Percentiles rank a stretch among this genome's conserved stretches.
Evolutionary conservation across 2,329 filamentous ascomycete species (phyloP).

Genomic region (Colletotrichum neosansevieriae): DNA sequence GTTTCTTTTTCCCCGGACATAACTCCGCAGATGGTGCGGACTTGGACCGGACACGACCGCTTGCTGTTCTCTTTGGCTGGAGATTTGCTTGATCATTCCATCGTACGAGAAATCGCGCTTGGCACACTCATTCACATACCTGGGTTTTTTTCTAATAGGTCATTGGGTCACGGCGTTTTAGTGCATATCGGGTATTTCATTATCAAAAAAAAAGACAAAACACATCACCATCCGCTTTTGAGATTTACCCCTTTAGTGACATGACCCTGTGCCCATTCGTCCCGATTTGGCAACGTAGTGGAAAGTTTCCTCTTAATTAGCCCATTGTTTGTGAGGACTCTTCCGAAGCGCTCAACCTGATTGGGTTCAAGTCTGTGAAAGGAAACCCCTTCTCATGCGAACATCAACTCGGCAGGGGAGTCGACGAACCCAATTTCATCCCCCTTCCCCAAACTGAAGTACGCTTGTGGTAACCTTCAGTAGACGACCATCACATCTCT

Average conservation of each 20-base stretch:
- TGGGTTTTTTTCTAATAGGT: constrained; percentile 15
- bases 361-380: not conserved
- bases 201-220: constrained; percentile 5
- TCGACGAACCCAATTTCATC: not conserved
- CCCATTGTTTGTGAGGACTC: not conserved
- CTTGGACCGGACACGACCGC: constrained; percentile 5
- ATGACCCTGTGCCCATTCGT: not conserved
- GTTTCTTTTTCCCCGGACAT: not conserved
- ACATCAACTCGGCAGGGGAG: not conserved
- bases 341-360: not conserved
- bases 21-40: not conserved
- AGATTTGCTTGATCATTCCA: constrained; percentile 4
- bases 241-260: not conserved
- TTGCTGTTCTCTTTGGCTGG: constrained; percentile 10
- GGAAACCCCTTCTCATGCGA: not conserved
- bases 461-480: no score
- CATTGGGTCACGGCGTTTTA: constrained; percentile 17
- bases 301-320: constrained; percentile 1
- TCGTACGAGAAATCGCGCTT: not conserved
- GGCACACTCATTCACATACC: constrained; percentile 19
- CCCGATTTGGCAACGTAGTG: not conserved
- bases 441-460: not conserved
- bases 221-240: no score
- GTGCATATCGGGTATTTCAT: constrained; percentile 15
- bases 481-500: no score